Evolutionary conservation across 495 filamentous ascomycete species (phyloP).

Genomic region (Alectoria sarmentosa): DNA sequence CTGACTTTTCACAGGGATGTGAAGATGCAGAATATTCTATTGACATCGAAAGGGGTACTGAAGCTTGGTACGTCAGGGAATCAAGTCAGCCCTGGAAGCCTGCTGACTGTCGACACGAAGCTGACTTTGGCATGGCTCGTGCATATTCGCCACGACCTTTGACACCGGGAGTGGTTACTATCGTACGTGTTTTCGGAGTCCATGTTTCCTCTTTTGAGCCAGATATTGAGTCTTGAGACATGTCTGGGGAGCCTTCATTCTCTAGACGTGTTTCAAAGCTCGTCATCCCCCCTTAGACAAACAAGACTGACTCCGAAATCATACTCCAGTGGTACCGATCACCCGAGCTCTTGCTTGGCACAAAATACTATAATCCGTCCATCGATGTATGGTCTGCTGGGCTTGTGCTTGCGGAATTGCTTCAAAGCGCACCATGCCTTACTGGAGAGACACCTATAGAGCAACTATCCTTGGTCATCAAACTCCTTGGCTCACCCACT

Average conservation of each 20-base stretch:
- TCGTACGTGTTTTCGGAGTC: not conserved
- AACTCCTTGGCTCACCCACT: conserved; percentile 36
- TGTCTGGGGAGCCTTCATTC: not conserved
- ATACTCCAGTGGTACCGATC: conserved; percentile 98
- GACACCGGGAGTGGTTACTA: conserved; percentile 35
- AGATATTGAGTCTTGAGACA: not conserved
- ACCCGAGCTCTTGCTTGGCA: conserved; percentile 53
- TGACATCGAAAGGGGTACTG: conserved; percentile 37
- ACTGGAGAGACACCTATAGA: conserved; percentile 38
- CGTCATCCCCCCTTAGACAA: no score
- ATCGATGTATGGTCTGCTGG: conserved; percentile 42
- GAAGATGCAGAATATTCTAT: conserved; percentile 43
- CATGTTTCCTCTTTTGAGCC: no score
- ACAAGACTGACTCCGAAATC: no score
- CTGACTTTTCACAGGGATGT: conserved; percentile 32
- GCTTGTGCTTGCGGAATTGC: conserved; percentile 40
- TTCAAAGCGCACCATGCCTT: conserved; percentile 35
- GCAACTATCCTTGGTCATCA: conserved; percentile 37
- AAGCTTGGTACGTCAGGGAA: conserved; percentile 34
- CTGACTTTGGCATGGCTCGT: conserved; percentile 43
- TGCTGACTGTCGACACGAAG: conserved; percentile 21
- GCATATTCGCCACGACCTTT: conserved; percentile 37
- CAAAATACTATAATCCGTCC: conserved; percentile 35
- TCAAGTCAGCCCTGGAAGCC: not conserved
- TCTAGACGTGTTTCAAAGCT: not conserved